Percentiles rank a stretch among this genome's conserved stretches.
These are phyloP conservation scores for Saccharomycopsis lassenensis DNA, from an alignment of 805 yeast species.

Conservation along the genomic window DNA sequence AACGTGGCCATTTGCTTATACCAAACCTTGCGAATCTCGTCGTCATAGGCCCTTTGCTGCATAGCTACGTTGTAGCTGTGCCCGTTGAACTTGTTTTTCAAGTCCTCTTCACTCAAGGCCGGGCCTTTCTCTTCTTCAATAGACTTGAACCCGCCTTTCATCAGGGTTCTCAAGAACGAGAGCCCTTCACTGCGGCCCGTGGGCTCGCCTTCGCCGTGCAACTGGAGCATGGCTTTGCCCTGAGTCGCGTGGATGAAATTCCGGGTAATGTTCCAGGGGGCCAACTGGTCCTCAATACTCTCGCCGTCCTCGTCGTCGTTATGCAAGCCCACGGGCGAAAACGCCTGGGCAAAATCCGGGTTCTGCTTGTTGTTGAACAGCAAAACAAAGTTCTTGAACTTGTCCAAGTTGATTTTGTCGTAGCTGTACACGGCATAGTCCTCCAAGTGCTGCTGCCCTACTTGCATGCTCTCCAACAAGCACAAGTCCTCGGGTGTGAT, in stretches of 20 bases:
- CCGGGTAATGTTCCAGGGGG: constrained; percentile 91
- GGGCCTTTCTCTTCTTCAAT: constrained; percentile 24
- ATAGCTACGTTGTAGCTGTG: constrained; percentile 72
- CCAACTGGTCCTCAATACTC: constrained; percentile 66
- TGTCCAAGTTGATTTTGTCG: constrained; percentile 20
- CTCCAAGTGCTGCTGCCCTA: constrained; percentile 79
- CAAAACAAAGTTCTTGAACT: constrained; percentile 19
- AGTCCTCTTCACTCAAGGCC: background rate
- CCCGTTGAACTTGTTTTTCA: constrained; percentile 28
- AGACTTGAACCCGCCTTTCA: constrained; percentile 82
- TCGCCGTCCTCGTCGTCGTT: constrained; percentile 32
- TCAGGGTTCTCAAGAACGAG: constrained; percentile 80
- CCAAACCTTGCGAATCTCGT: constrained; percentile 85
- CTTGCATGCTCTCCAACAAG: constrained; percentile 82
- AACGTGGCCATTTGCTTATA: constrained; percentile 64
- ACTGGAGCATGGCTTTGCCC: constrained; percentile 92
- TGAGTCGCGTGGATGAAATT: constrained; percentile 91
- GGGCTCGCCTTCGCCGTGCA: constrained; percentile 92
- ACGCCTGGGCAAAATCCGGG: constrained; percentile 6
- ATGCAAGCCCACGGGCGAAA: constrained; percentile 27
- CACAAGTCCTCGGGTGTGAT: constrained; percentile 87
- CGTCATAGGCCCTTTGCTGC: constrained; percentile 88
- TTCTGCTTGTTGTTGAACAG: constrained; percentile 24
- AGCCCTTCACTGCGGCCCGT: constrained; percentile 85
- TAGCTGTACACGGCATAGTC: constrained; percentile 54